phyloP scores from a whole-genome alignment of 768 basidiomycete genomes.

The Boletus insuetus region DNA sequence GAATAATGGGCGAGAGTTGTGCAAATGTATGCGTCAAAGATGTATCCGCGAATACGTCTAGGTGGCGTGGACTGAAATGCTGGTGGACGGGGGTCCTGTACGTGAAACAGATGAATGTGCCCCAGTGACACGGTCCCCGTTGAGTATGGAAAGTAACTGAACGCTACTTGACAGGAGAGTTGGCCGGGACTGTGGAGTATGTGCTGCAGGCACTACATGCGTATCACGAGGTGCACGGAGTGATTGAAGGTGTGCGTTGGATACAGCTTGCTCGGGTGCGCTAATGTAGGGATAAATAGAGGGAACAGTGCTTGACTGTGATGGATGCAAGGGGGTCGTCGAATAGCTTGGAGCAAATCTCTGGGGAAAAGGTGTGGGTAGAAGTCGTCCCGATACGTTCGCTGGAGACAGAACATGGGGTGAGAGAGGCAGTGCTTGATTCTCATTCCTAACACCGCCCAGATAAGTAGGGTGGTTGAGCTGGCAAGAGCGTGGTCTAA shows the following conservation, averaged over 20 bases:
- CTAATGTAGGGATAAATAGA: conserved; percentile 15
- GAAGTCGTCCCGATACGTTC: conserved; percentile 3
- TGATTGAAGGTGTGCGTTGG: conserved; percentile 7
- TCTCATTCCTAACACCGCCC: conserved; percentile 15
- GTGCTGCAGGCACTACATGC: conserved; percentile 10
- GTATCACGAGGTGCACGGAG: conserved; percentile 13
- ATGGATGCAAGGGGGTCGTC: conserved; percentile 14
- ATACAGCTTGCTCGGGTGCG: conserved; percentile 5
- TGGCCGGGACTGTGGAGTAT: conserved; percentile 14
- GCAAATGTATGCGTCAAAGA: conserved; percentile 20
- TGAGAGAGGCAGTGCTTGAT: conserved; percentile 11
- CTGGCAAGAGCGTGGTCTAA: conserved; percentile 49
- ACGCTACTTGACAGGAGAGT: conserved; percentile 23
- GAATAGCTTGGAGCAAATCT: conserved; percentile 18
- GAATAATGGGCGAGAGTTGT: conserved; percentile 3
- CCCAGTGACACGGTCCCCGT: conserved; percentile 22
- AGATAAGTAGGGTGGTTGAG: conserved; percentile 34
- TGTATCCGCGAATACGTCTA: conserved; percentile 16
- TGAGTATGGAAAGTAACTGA: conserved; percentile 37
- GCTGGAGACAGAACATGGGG: conserved; percentile 1
- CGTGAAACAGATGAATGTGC: conserved; percentile 7
- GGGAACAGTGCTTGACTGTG: conserved; percentile 7
- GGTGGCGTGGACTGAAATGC: conserved; percentile 21
- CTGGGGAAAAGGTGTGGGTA: conserved; percentile 14
- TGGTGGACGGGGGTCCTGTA: conserved; percentile 6